A percentile compares a stretch with the other conserved stretches of the same genome.
Conservation (phyloP, 208 protist genomes). For the Leishmania arabica region DNA sequence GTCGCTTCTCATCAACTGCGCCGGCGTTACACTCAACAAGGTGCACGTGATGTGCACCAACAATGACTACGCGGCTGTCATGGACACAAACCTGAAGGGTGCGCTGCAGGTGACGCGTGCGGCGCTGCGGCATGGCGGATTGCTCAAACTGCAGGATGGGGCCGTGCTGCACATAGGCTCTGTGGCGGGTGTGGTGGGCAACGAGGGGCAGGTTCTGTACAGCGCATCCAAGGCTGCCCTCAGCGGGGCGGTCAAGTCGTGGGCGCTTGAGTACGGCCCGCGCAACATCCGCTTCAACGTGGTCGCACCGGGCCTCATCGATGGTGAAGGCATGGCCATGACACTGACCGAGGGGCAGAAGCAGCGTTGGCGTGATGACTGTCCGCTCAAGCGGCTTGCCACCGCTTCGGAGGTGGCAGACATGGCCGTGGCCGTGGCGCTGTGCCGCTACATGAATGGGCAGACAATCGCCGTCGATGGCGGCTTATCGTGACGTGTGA, state of each 20-base stretch:
- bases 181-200: slow-evolving; percentile 70
- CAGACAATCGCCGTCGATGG: slow-evolving; percentile 85
- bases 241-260: slow-evolving; percentile 77
- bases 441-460: slow-evolving; percentile 81
- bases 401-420: slow-evolving; percentile 82
- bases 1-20: slow-evolving; percentile 79
- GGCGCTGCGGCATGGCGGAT: slow-evolving; percentile 76
- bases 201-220: slow-evolving; percentile 92
- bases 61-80: slow-evolving; percentile 67
- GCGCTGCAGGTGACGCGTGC: slow-evolving; percentile 73
- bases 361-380: slow-evolving; percentile 51
- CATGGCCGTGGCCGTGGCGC: slow-evolving; percentile 48
- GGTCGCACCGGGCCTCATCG: slow-evolving; percentile 88
- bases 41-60: slow-evolving; percentile 66
- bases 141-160: slow-evolving; percentile 55
- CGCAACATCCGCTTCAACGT: slow-evolving; percentile 92
- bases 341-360: slow-evolving; percentile 57
- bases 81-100: slow-evolving; percentile 80
- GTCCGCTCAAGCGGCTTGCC: slow-evolving; percentile 71
- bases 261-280: slow-evolving; percentile 78
- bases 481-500: slow-evolving; percentile 43
- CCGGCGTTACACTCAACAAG: slow-evolving; percentile 81
- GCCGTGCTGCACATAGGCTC: slow-evolving; percentile 84
- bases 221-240: slow-evolving; percentile 91
- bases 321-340: slow-evolving; percentile 80